Evolutionary conservation across 106 monocot species (phyloP), one percentile per base, ranked within the genome.

Genomic region (Alisma plantagoaquatica): DNA sequence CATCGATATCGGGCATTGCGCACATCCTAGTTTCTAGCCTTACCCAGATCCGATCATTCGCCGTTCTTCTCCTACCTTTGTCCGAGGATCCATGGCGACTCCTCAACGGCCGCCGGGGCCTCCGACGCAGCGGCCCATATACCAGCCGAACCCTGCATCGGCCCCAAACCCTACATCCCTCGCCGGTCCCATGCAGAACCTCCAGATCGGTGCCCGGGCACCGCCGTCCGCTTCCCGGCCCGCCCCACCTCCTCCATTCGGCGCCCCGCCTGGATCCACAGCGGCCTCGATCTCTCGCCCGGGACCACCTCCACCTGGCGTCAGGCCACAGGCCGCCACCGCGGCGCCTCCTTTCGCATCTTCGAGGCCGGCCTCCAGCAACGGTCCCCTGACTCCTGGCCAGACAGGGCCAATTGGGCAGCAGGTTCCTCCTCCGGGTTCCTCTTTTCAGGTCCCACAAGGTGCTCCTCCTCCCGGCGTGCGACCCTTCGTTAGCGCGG

Each of bases 141-240:
- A n/a, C n/a, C n/a, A n/a, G n/a, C n/a, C n/a, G n/a, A n/a, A n/a
- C n/a, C n/a, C n/a, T n/a, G n/a, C n/a, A n/a, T n/a, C n/a, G n/a
- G 62, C 3, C 51, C 66, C 15, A 52, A 60, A 49, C 29, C 80
- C 71, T 19, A 49, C 17, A 10, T n/a, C 72, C 31, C 70, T 74
- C 19, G 54, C 72, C 16, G 75, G 55, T 41, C 32, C 73, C 65
- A 65, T 83, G 73, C 68, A 70, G 59, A 84, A 80, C 59, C 77
- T 73, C 57, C 90, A 91, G 74, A 84, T 84, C 84, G 38, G 43
- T 29, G 67, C 63, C 46, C 70, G 67, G 9, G 50, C 67, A 11
- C 59, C 69, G 0, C 51, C 73, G 17, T 56, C 71, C 28, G 18
- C 46, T 27, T 35, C 31, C 23, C 47, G 46, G n/a, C 42, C 50